A percentile compares a stretch with the other conserved stretches of the same genome.
These are phyloP conservation scores for Thymus mandschuricus DNA, from an alignment of 257 asterid genomes.

Conservation along the genomic window DNA sequence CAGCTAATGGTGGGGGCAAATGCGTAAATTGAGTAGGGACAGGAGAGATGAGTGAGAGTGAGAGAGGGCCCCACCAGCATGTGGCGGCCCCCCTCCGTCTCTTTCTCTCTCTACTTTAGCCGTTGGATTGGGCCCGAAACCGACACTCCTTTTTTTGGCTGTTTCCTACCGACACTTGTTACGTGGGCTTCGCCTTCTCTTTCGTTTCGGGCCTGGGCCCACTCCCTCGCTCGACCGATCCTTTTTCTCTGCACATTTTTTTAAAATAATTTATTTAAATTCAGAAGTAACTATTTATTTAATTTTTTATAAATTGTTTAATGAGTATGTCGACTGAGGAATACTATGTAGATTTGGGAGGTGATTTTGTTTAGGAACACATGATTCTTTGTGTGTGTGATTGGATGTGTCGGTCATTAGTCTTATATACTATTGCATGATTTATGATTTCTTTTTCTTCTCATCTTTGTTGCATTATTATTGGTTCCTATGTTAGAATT, in stretches of 20 bases:
- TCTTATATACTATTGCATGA: background rate
- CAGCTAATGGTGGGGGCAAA: constrained; percentile 39
- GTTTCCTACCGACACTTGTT: constrained; percentile 55
- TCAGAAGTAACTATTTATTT: background rate
- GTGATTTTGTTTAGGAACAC: background rate
- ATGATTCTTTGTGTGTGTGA: background rate
- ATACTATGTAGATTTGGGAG: background rate
- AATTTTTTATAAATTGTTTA: background rate
- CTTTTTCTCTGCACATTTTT: background rate
- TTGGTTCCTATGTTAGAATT: no score
- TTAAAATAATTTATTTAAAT: no score
- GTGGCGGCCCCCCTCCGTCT: constrained; percentile 8
- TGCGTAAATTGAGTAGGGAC: constrained; percentile 22
- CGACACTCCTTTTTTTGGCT: constrained; percentile 27
- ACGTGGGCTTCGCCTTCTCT: constrained; percentile 19
- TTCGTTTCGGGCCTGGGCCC: constrained; percentile 35
- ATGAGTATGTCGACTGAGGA: background rate
- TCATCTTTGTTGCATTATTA: no score
- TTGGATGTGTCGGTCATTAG: background rate
- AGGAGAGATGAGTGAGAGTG: constrained; percentile 6
- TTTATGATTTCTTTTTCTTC: no score
- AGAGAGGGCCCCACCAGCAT: constrained; percentile 32
- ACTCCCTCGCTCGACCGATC: background rate
- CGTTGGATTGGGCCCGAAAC: constrained; percentile 41
- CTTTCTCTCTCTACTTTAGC: constrained; percentile 11